Base-by-base conservation (phyloP, 805 yeast species). In the Komagataella kurtzmanii region DNA sequence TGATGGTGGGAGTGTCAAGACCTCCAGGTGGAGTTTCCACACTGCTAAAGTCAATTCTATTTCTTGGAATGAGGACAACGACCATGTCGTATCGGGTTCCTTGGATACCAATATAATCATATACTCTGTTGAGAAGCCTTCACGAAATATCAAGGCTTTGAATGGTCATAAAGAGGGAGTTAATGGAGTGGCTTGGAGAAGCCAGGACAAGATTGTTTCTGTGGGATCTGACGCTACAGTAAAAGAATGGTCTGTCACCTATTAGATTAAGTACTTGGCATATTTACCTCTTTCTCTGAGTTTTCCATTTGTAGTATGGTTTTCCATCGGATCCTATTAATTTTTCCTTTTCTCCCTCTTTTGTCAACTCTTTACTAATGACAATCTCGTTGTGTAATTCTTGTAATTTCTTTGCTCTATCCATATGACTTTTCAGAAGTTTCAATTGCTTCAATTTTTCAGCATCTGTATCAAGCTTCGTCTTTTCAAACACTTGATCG, bases 1-100 rank as follows among this genome's bases (percentile, higher is more conserved):
- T 6, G 64, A 63, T 2, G 81, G 80, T 45, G 76, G 71, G 50
- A 57, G 75, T 2, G 68, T 87, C 6, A 75, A 81, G 44, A 88
- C 98, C 2, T 80, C 95, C 0, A 79, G 97, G 63, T 93, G 99
- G 99, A 83, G 95, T 0, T 91, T 88, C 80, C 97, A 93, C 64
- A 86, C 90, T 2, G 83, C 96, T 52, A 81, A 77, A 52, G 84
- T 93, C 55, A 80, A 79, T 53, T 76, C 82, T 30, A 85, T 93
- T 49, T 66, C 80, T 21, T 93, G 98, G 99, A 77, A 82, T 47
- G 70, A 70, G 7, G 89, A 85, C 58, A 83, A 86, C 52, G 80
- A 83, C 57, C 81, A 76, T 57, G 75, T 86, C 47, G 86, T 82
- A 18, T 81, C 91, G 53, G 93, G 85, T 0, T 87, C 97, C 0